Evolutionary conservation across 306 rosid species (phyloP).

Genomic region (Lathyrus sativus): DNA sequence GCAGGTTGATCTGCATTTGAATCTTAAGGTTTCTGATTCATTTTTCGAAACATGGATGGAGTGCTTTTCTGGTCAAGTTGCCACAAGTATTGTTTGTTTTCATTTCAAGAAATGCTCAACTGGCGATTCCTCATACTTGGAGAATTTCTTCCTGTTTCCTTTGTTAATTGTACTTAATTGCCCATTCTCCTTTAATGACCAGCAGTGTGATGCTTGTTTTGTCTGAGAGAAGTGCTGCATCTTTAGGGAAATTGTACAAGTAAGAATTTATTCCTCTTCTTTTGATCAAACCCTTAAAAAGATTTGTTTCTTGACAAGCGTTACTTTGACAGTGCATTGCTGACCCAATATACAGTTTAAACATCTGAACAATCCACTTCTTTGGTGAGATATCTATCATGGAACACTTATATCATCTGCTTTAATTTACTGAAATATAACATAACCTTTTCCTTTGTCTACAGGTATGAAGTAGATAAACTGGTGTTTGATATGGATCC

Average conservation of each 20-base stretch:
- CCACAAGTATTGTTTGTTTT: conserved; percentile 68
- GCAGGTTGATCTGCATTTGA: conserved; percentile 65
- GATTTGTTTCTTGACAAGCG: conserved; percentile 34
- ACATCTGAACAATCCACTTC: conserved; percentile 51
- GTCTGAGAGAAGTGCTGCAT: conserved; percentile 77
- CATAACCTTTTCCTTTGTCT: conserved; percentile 33
- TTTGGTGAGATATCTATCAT: conserved; percentile 52
- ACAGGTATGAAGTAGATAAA: conserved; percentile 59
- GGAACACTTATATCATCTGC: background rate
- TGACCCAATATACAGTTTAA: conserved; percentile 62
- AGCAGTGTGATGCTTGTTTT: conserved; percentile 72
- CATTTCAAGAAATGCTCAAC: conserved; percentile 89
- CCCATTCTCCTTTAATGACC: conserved; percentile 63
- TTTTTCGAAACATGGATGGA: conserved; percentile 72
- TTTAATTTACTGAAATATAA: conserved; percentile 1
- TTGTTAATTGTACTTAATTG: conserved; percentile 93
- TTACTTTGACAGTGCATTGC: conserved; percentile 58
- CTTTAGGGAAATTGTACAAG: conserved; percentile 69
- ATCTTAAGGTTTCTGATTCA: conserved; percentile 48
- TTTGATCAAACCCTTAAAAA: conserved; percentile 19
- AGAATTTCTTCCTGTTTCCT: conserved; percentile 85
- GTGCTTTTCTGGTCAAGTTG: conserved; percentile 68
- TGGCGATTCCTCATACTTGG: conserved; percentile 79
- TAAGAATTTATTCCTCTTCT: conserved; percentile 43
- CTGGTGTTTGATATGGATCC: conserved; percentile 47